Base-by-base conservation (phyloP, 257 asterid species). In the Lycium barbarum region DNA sequence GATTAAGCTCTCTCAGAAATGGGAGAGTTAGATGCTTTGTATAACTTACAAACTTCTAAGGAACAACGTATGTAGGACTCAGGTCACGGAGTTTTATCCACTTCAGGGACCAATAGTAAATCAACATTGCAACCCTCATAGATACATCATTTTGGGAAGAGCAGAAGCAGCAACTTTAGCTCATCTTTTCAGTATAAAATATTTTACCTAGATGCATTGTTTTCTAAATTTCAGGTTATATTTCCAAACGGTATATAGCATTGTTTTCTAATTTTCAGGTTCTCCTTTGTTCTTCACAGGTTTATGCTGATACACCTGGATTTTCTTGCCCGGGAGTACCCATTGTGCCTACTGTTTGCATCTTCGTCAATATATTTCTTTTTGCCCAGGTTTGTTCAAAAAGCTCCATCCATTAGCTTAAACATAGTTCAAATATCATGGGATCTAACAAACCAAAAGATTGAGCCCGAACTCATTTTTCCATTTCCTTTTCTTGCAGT, bases 261-360 rank as follows among this genome's bases (percentile, higher is more conserved):
- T 45, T 71, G 59, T 73, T 74, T 74, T 45, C 81, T 49, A 74
- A 47, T 47, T 43, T 82, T 88, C 63, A 51, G 88, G 82, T 35
- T 81, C 62, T 40, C 81, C 49, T 66, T 84, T 63, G 35, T 85
- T 68, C 65, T 72, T 82, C 85, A 87, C 93, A 94, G 98, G 90
- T 84, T 53, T 92, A 92, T 83, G 84, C 83, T 14, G 83, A 82
- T 83, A 94, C 94, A 80, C 93, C 97, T 1, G 96, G 97, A 70
- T 96, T 96, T 89, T 94, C 98, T 86, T 96, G 99, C 83, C 99
- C 98, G 35, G 97, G 98, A 88, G 98, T 92, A 88, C 98, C 99
- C 66, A 79, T 90, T 80, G 81, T 96, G 86, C 99, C 99, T 20
- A 90, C 93, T 61, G 22, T 94, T 55, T 93, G 97, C 92, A 96